A percentile compares a stretch with the other conserved stretches of the same genome.
Evolutionary conservation across 495 filamentous ascomycete species (phyloP).

Genomic region (Xylaria palmicola): DNA sequence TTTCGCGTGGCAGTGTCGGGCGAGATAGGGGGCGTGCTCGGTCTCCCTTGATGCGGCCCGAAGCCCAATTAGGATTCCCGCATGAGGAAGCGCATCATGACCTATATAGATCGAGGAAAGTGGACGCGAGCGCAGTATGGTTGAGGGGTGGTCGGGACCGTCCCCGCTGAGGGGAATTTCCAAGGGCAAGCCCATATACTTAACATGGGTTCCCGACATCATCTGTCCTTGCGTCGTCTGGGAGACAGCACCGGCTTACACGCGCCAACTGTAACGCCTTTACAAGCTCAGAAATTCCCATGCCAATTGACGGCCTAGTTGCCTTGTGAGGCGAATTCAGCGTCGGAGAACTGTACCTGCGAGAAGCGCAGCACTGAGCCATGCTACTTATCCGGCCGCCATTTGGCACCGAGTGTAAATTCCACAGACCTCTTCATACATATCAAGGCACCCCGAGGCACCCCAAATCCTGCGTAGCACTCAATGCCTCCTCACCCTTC

Average conservation of each 20-base stretch:
- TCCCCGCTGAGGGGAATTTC: background rate
- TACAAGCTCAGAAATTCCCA: background rate
- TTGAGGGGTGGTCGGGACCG: background rate
- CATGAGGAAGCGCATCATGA: background rate
- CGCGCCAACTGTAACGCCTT: background rate
- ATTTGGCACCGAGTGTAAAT: background rate
- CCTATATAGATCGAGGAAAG: background rate
- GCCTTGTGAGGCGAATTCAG: background rate
- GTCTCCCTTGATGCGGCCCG: background rate
- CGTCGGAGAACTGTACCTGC: background rate
- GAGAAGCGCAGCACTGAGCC: background rate
- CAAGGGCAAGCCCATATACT: background rate
- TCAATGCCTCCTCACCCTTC: background rate
- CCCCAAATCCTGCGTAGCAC: background rate
- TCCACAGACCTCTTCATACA: background rate
- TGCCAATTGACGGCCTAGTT: background rate
- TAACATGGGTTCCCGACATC: background rate
- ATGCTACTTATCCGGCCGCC: background rate
- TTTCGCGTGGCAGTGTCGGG: background rate
- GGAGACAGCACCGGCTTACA: background rate
- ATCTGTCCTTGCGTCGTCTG: background rate
- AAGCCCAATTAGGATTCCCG: background rate
- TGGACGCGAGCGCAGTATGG: background rate
- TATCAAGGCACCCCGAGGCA: background rate
- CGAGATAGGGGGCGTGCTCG: background rate